phyloP scores from a whole-genome alignment of 1,284 basidiomycete species.

The Apiotrichum veenhuisii region DNA sequence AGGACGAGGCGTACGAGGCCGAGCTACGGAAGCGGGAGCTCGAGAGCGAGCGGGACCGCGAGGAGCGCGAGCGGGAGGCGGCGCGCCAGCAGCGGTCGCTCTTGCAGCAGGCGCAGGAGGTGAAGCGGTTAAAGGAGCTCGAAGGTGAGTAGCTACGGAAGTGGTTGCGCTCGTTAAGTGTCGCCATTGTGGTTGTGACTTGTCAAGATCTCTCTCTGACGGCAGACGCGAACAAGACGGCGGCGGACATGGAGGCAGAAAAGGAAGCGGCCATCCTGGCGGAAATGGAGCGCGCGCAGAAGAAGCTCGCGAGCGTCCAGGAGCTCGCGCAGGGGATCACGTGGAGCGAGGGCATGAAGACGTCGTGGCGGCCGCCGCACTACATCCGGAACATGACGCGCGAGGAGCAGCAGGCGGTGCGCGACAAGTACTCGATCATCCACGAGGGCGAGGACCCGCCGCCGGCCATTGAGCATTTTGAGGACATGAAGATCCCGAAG shows the following conservation, averaged over 20 bases:
- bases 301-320: constrained; percentile 85
- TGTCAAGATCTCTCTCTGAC: no score
- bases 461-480: constrained; percentile 87
- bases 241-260: constrained; percentile 76
- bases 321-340: constrained; percentile 90
- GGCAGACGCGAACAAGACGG: constrained; percentile 78
- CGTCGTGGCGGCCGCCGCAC: constrained; percentile 84
- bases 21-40: constrained; percentile 2
- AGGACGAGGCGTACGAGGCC: constrained; percentile 10
- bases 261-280: constrained; percentile 84
- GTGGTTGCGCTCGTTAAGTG: no score
- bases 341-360: constrained; percentile 80
- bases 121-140: constrained; percentile 71
- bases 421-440: constrained; percentile 88
- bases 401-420: constrained; percentile 67
- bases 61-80: constrained; percentile 52
- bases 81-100: constrained; percentile 77
- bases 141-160: constrained; percentile 61
- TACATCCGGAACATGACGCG: constrained; percentile 70
- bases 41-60: constrained; percentile 8
- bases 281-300: constrained; percentile 77
- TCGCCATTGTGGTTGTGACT: neutral
- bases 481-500: constrained; percentile 94
- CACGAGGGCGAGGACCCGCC: constrained; percentile 86
- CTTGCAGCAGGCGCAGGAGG: constrained; percentile 86